Base-by-base conservation (phyloP, 176 grass and related monocot species). In the Triticum timopheevii region DNA sequence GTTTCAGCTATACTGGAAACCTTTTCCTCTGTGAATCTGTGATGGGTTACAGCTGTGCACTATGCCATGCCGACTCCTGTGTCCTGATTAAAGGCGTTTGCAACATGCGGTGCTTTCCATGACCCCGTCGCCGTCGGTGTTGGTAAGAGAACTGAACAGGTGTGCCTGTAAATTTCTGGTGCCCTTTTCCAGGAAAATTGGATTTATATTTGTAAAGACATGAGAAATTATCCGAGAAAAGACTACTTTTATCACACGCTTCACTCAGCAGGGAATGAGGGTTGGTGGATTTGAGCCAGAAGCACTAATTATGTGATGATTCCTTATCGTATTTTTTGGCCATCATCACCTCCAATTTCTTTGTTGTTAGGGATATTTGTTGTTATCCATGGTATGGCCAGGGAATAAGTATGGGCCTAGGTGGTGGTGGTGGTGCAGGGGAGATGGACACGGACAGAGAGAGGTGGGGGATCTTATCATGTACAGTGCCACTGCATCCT, bases 71-170 rank as follows among this genome's bases (percentile, higher is more conserved):
- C 22, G 19, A 62, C 61, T 82, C 68, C 50, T 38, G 27, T 38
- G n/a, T 42, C 59, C 65, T 54, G 36, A 83, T 73, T 64, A 82
- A 81, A 82, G 78, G 38, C 28, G 25, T 16, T 27, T 62, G 77
- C 24, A 22, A 13, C 71, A 47, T 74, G 42, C 62, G 19, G 8
- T 47, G 35, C 34, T 76, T 87, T 67, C 13, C 35, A 20, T 38
- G 3, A 77, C 69, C 50, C 49, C 22, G 34, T 86, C 61, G 15
- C 62, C 22, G 47, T 86, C 62, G 42, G 40, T 73, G 45, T 42
- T 85, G 61, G 17, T 77, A 66, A 65, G 31, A 19, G 11, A 85
- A 16, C 13, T 16, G 13, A 50, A 33, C 3, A 33, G 7, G 27
- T 39, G 1, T 40, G 17, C 2, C 52, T 40, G 42, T 75, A 52